phyloP scores from a whole-genome alignment of 148 eudicot species.

The Spergularia marina region DNA sequence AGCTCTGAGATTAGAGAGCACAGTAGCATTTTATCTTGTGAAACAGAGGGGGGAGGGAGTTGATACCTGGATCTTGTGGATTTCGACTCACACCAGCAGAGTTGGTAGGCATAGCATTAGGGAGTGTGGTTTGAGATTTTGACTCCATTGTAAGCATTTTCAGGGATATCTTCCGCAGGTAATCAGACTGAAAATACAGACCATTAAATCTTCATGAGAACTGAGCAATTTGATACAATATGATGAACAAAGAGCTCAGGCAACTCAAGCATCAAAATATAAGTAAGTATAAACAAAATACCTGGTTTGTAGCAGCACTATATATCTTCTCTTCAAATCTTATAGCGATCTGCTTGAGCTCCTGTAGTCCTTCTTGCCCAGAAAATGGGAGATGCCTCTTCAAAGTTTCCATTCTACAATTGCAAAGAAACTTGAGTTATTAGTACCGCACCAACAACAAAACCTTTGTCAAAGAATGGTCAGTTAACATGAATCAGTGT shows the following conservation, averaged over 20 bases:
- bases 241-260: not conserved
- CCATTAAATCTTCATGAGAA: not conserved
- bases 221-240: too few species aligned
- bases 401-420: slow-evolving; percentile 67
- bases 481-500: too few species aligned
- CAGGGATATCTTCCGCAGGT: slow-evolving; percentile 76
- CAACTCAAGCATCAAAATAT: not conserved
- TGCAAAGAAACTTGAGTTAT: not conserved
- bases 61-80: slow-evolving; percentile 66
- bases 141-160: slow-evolving; percentile 87
- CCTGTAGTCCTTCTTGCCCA: slow-evolving; percentile 74
- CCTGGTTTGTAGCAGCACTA: slow-evolving; percentile 79
- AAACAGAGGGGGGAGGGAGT: too few species aligned
- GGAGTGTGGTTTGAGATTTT: slow-evolving; percentile 52
- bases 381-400: slow-evolving; percentile 74
- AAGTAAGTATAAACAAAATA: slow-evolving; percentile 19
- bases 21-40: too few species aligned
- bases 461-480: too few species aligned
- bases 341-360: slow-evolving; percentile 70
- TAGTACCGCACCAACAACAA: not conserved
- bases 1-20: too few species aligned
- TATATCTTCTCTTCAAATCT: slow-evolving; percentile 88
- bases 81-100: slow-evolving; percentile 44
- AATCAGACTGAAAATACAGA: slow-evolving; percentile 64
- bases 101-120: slow-evolving; percentile 49